Evolutionary conservation across 148 eudicot species (phyloP).

Genomic region (Bassia scoparia): DNA sequence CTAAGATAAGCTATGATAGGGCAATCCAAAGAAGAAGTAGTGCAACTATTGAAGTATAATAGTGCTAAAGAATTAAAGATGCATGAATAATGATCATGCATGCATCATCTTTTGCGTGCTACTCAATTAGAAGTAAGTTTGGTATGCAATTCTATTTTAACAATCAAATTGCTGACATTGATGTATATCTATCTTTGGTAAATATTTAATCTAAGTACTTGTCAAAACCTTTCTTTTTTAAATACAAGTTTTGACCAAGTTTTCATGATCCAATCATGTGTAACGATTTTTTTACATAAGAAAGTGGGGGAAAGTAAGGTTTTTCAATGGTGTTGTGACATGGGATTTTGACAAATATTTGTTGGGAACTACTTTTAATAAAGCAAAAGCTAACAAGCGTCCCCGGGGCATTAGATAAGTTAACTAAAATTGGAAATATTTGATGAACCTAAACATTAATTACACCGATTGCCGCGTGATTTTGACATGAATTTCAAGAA

Average conservation of each 20-base stretch:
- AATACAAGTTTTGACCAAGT: background rate
- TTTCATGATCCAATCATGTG: slow-evolving; percentile 1
- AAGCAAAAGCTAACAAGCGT: too few species aligned
- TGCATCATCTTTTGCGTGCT: slow-evolving; percentile 18
- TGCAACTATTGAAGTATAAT: too few species aligned
- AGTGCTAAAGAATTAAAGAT: background rate
- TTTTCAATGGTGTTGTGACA: background rate
- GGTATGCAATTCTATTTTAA: slow-evolving; percentile 8
- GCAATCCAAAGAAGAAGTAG: too few species aligned
- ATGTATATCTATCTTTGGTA: slow-evolving; percentile 18
- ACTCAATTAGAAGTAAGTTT: too few species aligned
- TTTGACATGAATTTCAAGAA: too few species aligned
- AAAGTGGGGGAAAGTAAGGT: background rate
- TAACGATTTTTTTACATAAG: background rate
- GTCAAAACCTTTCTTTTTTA: background rate
- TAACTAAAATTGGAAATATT: too few species aligned
- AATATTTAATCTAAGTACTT: slow-evolving; percentile 7
- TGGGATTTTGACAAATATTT: background rate
- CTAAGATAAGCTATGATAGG: too few species aligned
- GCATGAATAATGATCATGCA: too few species aligned
- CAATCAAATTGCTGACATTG: slow-evolving; percentile 10
- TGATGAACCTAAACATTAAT: too few species aligned
- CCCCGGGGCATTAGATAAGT: too few species aligned
- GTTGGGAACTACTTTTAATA: too few species aligned
- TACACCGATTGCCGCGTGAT: too few species aligned